Percentiles rank a stretch among this genome's conserved stretches.
These are phyloP conservation scores for Phytophthora litchii DNA, from an alignment of 352 stramenopile species.

Conservation along the genomic window DNA sequence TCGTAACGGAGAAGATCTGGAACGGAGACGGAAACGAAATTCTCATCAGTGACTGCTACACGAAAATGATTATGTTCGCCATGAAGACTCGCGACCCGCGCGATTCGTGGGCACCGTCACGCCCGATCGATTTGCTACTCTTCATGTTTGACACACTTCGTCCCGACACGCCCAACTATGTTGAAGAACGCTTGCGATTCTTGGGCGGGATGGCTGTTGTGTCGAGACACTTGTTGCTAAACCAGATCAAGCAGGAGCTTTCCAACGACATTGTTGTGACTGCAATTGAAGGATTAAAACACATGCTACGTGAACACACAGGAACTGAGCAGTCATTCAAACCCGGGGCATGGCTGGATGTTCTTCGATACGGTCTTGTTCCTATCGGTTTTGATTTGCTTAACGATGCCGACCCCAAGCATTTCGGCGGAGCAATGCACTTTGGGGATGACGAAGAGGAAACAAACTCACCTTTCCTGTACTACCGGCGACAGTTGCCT, in stretches of 20 bases:
- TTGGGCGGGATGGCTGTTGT: constrained; percentile 65
- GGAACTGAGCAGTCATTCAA: constrained; percentile 43
- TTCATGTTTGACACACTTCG: constrained; percentile 57
- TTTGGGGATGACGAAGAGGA: constrained; percentile 47
- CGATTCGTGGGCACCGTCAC: constrained; percentile 39
- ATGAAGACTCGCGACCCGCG: constrained; percentile 38
- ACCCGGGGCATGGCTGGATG: constrained; percentile 57
- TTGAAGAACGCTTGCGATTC: constrained; percentile 55
- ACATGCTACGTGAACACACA: constrained; percentile 53
- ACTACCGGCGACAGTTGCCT: constrained; percentile 60
- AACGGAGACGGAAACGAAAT: constrained; percentile 53
- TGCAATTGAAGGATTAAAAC: constrained; percentile 53
- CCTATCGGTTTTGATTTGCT: constrained; percentile 63
- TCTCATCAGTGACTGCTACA: constrained; percentile 67
- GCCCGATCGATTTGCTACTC: constrained; percentile 57
- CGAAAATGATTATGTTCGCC: constrained; percentile 67
- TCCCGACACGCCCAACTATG: constrained; percentile 37
- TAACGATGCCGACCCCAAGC: constrained; percentile 22
- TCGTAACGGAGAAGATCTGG: constrained; percentile 67
- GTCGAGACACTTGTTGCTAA: constrained; percentile 48
- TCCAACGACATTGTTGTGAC: constrained; percentile 52
- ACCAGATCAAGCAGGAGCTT: constrained; percentile 37
- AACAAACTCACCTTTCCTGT: constrained; percentile 51
- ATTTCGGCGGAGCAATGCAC: constrained; percentile 9
- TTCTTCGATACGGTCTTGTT: constrained; percentile 62